Conservation (phyloP, 257 asterid species). For the Nicotiana tabacum region DNA sequence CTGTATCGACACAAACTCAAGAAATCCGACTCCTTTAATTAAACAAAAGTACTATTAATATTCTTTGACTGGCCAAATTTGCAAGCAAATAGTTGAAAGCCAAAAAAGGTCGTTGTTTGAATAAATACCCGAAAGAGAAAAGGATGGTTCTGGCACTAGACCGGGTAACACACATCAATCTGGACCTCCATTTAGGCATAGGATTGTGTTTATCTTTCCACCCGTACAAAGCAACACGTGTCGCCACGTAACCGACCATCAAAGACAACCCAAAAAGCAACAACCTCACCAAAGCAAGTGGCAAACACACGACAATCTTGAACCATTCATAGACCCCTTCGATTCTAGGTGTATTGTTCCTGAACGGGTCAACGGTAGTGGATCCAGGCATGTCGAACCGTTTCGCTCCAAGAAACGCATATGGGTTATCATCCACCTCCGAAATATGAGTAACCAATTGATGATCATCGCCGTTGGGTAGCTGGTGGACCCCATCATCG, state of each 20-base stretch:
- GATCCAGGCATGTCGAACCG: slow-evolving; percentile 61
- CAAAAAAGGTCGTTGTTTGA: neutral
- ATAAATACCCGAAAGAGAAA: slow-evolving; percentile 77
- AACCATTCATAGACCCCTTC: slow-evolving; percentile 91
- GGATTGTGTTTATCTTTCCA: slow-evolving; percentile 84
- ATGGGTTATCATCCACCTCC: slow-evolving; percentile 42
- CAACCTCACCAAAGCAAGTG: slow-evolving; percentile 59
- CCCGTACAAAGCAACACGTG: slow-evolving; percentile 56
- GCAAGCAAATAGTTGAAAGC: neutral
- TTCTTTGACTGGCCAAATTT: neutral
- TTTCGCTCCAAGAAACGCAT: slow-evolving; percentile 53
- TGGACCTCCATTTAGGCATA: slow-evolving; percentile 80
- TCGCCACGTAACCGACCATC: slow-evolving; percentile 58
- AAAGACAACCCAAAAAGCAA: slow-evolving; percentile 58
- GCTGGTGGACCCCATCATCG: neutral
- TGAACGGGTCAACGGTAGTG: slow-evolving; percentile 73
- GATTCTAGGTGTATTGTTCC: slow-evolving; percentile 52
- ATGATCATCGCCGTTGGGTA: neutral
- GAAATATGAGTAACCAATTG: neutral
- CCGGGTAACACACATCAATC: slow-evolving; percentile 89
- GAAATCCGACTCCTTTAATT: neutral
- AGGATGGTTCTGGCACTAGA: slow-evolving; percentile 66
- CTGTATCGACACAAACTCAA: neutral
- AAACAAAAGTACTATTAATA: neutral
- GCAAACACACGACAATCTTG: slow-evolving; percentile 72